phyloP scores from a whole-genome alignment of 305 asterid genomes.

The Lippia alba region DNA sequence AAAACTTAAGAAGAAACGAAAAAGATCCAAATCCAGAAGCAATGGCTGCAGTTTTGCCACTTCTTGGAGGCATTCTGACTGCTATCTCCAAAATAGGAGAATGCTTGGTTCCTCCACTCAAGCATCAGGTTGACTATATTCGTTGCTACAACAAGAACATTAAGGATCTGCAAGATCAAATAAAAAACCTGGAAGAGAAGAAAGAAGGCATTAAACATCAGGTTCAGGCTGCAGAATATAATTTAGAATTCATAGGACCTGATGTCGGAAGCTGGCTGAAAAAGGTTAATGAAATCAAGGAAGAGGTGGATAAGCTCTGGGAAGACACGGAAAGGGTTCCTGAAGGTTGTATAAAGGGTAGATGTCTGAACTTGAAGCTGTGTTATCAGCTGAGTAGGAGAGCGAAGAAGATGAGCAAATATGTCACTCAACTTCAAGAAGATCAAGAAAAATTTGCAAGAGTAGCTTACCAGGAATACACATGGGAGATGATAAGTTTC shows the following conservation, averaged over 20 bases:
- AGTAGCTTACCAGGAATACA: conserved; percentile 22
- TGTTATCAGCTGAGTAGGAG: conserved; percentile 29
- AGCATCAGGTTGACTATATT: conserved; percentile 30
- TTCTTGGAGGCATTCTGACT: conserved; percentile 8
- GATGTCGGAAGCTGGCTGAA: conserved; percentile 30
- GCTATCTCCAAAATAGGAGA: background rate
- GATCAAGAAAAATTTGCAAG: background rate
- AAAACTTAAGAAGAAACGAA: too few species aligned
- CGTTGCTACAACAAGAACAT: conserved; percentile 29
- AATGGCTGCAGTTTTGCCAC: background rate
- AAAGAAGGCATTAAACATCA: conserved; percentile 13
- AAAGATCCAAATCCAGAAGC: too few species aligned
- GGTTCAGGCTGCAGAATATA: conserved; percentile 21
- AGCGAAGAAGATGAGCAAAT: conserved; percentile 14
- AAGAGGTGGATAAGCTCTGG: background rate
- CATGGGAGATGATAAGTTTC: background rate
- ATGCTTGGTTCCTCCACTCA: conserved; percentile 27
- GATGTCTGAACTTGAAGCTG: conserved; percentile 26
- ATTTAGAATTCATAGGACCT: conserved; percentile 20
- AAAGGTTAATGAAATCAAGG: conserved; percentile 12
- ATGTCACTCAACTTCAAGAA: conserved; percentile 1
- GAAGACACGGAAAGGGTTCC: background rate
- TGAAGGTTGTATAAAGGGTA: conserved; percentile 20
- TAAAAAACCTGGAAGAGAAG: background rate
- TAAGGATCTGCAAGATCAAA: conserved; percentile 9